A percentile compares a stretch with the other conserved stretches of the same genome.
Evolutionary conservation across 768 basidiomycete genomes (phyloP).

Genomic region (Suillus lakei): DNA sequence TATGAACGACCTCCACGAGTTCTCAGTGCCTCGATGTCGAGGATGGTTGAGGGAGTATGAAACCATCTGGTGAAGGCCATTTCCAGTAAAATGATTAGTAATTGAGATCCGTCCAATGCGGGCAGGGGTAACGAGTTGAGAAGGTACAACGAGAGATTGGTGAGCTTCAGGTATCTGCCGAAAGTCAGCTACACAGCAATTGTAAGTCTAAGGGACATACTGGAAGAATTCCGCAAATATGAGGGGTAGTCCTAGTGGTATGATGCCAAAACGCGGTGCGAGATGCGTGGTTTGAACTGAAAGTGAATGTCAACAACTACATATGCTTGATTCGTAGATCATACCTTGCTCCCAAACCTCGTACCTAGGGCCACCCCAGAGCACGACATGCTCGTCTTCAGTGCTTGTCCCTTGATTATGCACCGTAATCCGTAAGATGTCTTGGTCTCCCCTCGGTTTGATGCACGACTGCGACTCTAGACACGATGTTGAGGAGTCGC

Average conservation of each 20-base stretch:
- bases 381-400: conserved; percentile 44
- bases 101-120: conserved; percentile 70
- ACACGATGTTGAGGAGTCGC: conserved; percentile 44
- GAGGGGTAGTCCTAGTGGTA: conserved; percentile 44
- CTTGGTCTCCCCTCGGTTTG: conserved; percentile 50
- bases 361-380: conserved; percentile 74
- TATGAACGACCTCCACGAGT: conserved; percentile 3
- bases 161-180: conserved; percentile 61
- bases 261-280: conserved; percentile 20
- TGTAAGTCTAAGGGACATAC: conserved; percentile 45
- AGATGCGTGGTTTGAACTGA: conserved; percentile 4
- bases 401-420: conserved; percentile 10
- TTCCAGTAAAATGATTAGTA: conserved; percentile 45
- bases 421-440: conserved; percentile 62
- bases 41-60: conserved; percentile 1
- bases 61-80: conserved; percentile 15
- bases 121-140: conserved; percentile 83
- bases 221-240: conserved; percentile 48
- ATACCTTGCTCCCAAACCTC: conserved; percentile 74
- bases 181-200: neutral
- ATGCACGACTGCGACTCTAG: conserved; percentile 52
- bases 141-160: conserved; percentile 79
- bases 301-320: neutral
- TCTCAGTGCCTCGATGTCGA: conserved; percentile 28
- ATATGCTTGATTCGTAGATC: conserved; percentile 13